Evolutionary conservation across 2,329 filamentous ascomycete species (phyloP), one percentile per base, ranked within the genome.

Genomic region (Pyrenochaeta sp.): DNA sequence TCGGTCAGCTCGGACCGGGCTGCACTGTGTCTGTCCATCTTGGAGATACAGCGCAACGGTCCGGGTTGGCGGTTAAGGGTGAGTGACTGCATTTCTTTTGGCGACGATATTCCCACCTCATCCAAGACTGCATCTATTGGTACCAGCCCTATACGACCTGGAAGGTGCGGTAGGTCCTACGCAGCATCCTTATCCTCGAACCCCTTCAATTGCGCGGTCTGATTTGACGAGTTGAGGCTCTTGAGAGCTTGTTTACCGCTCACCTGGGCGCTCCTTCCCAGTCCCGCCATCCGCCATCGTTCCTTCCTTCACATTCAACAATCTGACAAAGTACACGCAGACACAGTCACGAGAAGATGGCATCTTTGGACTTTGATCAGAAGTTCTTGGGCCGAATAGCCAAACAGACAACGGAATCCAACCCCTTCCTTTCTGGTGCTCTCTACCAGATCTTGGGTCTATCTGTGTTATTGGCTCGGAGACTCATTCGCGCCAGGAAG

Each of bases 311-410:
- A n/a, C 23, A 23, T n/a, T 29, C 40, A 31, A 17, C 40, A 23
- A 31, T 23, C 45, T 53, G 23, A 45, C 49, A 21, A 4, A 11
- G 15, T 12, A 31, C 45, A 31, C n/a, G 36, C 47, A 50, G 47
- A 54, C 33, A 15, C 23, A 45, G 33, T 12, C 49, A 35, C 47
- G 54, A 63, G 56, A 69, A 60, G 21, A 99, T 98, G 95, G 95
- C 95, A 79, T 95, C 93, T 73, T 95, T 92, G 56, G 92, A 97
- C 79, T 92, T 98, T 58, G 95, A 99, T 77, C 93, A 97, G 80
- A 99, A 98, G 80, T 97, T 96, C 78, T 84, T 99, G 69, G 92
- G 92, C 78, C 89, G 87, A 72, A 88, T 97, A 73, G 94, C 95
- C 74, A 90, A 88, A 77, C 84, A 87, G 57, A 92, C 92, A 64